Evolutionary conservation across 768 basidiomycete genomes (phyloP).

Genomic region (Suillus clintonianus): DNA sequence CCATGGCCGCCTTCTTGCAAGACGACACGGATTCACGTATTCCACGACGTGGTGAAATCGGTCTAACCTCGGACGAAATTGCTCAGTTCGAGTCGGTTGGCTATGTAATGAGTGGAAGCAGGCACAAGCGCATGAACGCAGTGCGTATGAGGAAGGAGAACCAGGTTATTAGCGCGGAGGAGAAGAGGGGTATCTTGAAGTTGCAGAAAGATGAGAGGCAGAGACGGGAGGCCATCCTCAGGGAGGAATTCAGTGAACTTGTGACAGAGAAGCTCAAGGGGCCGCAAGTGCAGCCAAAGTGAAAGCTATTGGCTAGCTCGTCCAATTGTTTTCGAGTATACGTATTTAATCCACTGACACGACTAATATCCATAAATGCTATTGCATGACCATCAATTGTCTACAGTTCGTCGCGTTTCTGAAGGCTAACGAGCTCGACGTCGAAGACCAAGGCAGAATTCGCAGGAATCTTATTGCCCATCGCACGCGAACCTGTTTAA

Average conservation of each 20-base stretch:
- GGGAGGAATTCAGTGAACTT: slow-evolving; percentile 88
- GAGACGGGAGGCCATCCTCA: slow-evolving; percentile 84
- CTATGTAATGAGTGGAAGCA: slow-evolving; percentile 96
- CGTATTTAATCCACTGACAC: neutral
- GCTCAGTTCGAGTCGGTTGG: slow-evolving; percentile 85
- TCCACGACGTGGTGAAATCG: slow-evolving; percentile 98
- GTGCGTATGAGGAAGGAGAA: slow-evolving; percentile 99
- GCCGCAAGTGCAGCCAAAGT: slow-evolving; percentile 27
- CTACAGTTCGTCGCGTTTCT: slow-evolving; percentile 62
- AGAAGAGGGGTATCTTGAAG: slow-evolving; percentile 95
- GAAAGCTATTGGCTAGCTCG: neutral
- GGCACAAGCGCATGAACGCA: slow-evolving; percentile 97
- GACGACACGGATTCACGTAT: slow-evolving; percentile 86
- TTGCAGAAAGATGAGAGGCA: slow-evolving; percentile 92
- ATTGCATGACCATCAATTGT: neutral
- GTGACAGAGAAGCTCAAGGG: slow-evolving; percentile 75
- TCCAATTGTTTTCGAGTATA: too few species aligned
- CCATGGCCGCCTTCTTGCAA: slow-evolving; percentile 95
- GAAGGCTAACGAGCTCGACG: slow-evolving; percentile 75
- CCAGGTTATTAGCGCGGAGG: slow-evolving; percentile 98
- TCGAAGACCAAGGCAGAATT: slow-evolving; percentile 84
- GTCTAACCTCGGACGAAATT: slow-evolving; percentile 85
- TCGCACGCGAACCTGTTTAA: slow-evolving; percentile 66
- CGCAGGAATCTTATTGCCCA: slow-evolving; percentile 76
- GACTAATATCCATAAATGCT: neutral